Evolutionary conservation across 306 rosid species (phyloP).

Genomic region (Ziziphus jujuba): DNA sequence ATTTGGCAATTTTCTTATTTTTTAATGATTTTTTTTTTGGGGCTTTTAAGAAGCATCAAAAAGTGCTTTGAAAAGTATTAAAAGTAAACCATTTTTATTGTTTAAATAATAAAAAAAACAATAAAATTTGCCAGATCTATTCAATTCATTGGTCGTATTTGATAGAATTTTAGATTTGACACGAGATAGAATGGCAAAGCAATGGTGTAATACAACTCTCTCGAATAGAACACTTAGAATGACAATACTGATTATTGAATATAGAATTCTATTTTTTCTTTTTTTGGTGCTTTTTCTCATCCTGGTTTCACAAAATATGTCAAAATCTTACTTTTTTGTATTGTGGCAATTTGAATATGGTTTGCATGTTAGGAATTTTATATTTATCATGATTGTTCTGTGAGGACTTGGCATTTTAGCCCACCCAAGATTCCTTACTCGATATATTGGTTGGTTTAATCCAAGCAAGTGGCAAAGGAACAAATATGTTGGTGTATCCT

Average conservation of each 20-base stretch:
- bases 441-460: constrained; percentile 8
- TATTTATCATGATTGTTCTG: background rate
- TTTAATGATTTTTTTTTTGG: background rate
- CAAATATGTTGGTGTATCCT: constrained; percentile 95
- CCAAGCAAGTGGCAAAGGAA: constrained; percentile 89
- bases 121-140: no score
- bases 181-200: no score
- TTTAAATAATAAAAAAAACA: no score
- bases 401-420: background rate
- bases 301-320: no score
- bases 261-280: no score
- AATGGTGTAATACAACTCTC: no score
- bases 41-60: background rate
- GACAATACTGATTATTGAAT: no score
- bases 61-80: background rate
- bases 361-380: background rate
- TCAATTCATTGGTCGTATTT: background rate
- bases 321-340: background rate
- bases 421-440: constrained; percentile 1
- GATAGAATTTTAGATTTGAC: background rate
- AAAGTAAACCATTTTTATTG: background rate
- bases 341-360: background rate
- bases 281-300: no score
- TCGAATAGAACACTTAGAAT: no score
- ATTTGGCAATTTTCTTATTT: background rate